Evolutionary conservation across 202 grass and related monocot species (phyloP).

Genomic region (Carex sylvatica): DNA sequence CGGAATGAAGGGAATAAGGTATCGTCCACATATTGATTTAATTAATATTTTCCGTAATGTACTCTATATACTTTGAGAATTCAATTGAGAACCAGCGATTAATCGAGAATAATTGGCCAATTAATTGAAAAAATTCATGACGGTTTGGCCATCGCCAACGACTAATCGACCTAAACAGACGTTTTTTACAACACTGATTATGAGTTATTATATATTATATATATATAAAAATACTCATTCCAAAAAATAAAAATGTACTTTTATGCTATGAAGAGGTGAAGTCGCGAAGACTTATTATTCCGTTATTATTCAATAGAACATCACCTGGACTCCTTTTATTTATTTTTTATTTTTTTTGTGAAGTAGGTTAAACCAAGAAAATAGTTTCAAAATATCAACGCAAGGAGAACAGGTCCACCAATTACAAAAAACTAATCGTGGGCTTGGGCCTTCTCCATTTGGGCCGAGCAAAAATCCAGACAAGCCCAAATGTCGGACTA

Average conservation of each 20-base stretch:
- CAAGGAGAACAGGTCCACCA: not conserved
- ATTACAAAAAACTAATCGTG: not conserved
- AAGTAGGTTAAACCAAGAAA: too few relatives aligned
- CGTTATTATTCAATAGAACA: not conserved
- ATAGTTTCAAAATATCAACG: not conserved
- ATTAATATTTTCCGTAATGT: not conserved
- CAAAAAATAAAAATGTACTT: not conserved
- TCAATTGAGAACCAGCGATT: not conserved
- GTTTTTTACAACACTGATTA: too few relatives aligned
- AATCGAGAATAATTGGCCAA: too few relatives aligned
- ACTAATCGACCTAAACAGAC: too few relatives aligned
- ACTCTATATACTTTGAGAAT: not conserved
- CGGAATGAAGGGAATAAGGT: not conserved
- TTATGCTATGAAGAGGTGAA: not conserved
- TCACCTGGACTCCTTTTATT: not conserved
- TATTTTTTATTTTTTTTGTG: not conserved
- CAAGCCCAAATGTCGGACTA: not conserved
- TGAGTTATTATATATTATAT: not conserved
- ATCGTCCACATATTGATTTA: not conserved
- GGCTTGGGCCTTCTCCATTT: not conserved
- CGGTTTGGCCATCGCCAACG: too few relatives aligned
- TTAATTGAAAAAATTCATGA: too few relatives aligned
- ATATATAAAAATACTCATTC: not conserved
- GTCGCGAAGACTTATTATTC: not conserved
- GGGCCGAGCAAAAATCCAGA: not conserved